Base-by-base conservation (phyloP, 2,329 filamentous ascomycete genomes). In the Hypoxylon sp. region DNA sequence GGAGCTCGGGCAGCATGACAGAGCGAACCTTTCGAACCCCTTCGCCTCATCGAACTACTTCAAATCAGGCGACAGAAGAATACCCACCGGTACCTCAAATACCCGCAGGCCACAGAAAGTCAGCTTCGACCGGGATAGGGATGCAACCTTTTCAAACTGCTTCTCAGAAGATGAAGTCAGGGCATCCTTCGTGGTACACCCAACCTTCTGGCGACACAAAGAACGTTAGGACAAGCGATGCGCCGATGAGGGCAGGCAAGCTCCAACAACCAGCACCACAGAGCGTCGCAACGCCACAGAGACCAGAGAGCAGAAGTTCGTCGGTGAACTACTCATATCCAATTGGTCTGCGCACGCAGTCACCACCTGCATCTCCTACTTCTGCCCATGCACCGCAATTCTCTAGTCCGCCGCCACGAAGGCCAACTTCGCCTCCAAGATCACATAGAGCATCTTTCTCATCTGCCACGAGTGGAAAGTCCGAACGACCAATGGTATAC, bases 1-100 rank as follows among this genome's bases (percentile, higher is more conserved):
- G 83, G 57, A 96, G 94, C 78, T 86, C 86, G 26, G 85, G 88
- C 20, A 97, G 93, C 51, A 97, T 98, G 94, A 90, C 87, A 28
- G 91, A 94, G 75, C 87, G 94, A 60, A 94, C 93, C 0, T 97
- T 97, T 77, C 88, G 94, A 69, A 91, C 90, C 11, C 88, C 89
- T 3, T 96, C 89, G 3, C 92, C 84, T 64, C 82, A 76, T 74
- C 82, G 82, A 57, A 74, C 77, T 59, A 77, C 77, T 46, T 74
- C 77, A 61, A 78, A 75, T 67, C 76, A 74, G 56, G 75, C 62
- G 43, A 70, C 75, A 19, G 75, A 79, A 51, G 80, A 86, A 71
- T 83, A 86, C 54, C 92, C 93, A 28, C 93, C 93, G 1, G 89
- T 97, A 1, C 94, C 93, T 34, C 82, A 84, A 3, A 82, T 97